phyloP scores from a whole-genome alignment of 352 stramenopile species.

The Peronospora belbahrii region DNA sequence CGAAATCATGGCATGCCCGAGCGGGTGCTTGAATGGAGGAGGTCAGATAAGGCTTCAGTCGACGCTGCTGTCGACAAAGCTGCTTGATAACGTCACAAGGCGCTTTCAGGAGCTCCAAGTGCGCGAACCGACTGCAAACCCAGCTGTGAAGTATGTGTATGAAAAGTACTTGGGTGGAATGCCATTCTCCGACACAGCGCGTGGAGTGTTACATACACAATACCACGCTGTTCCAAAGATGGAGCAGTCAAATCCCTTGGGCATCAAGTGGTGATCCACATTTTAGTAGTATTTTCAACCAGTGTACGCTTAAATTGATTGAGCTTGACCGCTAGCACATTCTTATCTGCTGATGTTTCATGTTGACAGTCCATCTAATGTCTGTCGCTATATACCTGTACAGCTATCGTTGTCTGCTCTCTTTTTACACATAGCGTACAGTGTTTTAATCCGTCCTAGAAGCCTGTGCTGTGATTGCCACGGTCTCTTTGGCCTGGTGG shows the following conservation, averaged over 20 bases:
- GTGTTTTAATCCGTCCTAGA: constrained; percentile 29
- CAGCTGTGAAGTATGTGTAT: constrained; percentile 72
- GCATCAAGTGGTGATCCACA: constrained; percentile 78
- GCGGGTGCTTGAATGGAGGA: constrained; percentile 95
- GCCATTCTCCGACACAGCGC: constrained; percentile 68
- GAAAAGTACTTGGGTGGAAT: constrained; percentile 66
- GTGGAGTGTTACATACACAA: constrained; percentile 57
- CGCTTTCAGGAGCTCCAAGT: constrained; percentile 63
- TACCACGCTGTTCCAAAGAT: constrained; percentile 84
- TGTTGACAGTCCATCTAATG: constrained; percentile 11
- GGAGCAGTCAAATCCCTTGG: constrained; percentile 74
- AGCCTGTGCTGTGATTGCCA: constrained; percentile 46
- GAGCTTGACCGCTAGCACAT: constrained; percentile 3
- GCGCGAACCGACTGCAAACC: constrained; percentile 54
- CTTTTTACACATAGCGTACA: constrained; percentile 16
- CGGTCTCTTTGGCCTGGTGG: constrained; percentile 57
- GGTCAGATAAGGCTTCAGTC: constrained; percentile 86
- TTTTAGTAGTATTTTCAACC: constrained; percentile 1
- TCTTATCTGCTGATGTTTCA: constrained; percentile 12
- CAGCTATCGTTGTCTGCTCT: constrained; percentile 1
- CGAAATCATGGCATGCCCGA: constrained; percentile 98
- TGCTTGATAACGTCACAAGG: constrained; percentile 57
- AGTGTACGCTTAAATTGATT: constrained; percentile 13
- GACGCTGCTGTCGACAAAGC: constrained; percentile 40
- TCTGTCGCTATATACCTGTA: constrained; percentile 6